A percentile compares a stretch with the other conserved stretches of the same genome.
Evolutionary conservation across 2,329 filamentous ascomycete genomes (phyloP).

Genomic region (Exserohilum turcica): DNA sequence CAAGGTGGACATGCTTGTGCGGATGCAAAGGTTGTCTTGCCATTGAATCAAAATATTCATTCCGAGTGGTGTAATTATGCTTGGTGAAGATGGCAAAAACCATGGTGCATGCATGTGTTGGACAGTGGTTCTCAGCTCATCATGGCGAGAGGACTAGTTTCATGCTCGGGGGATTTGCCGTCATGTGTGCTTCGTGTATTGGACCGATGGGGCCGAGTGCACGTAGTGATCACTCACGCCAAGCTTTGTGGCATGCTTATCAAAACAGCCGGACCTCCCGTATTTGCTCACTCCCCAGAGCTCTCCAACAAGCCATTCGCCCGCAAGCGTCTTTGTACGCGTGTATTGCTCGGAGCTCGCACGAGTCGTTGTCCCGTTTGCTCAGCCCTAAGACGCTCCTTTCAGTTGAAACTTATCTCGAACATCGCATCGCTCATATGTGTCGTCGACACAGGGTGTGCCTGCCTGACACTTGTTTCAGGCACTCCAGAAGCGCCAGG

Average conservation of each 20-base stretch:
- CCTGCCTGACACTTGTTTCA: constrained; percentile 10
- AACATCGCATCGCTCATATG: constrained; percentile 1
- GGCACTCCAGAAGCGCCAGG: constrained; percentile 5
- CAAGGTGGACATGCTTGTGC: constrained; percentile 3
- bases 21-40: constrained; percentile 8
- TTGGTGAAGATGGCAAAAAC: not conserved
- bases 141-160: not conserved
- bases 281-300: not conserved
- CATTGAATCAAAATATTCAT: constrained; percentile 2
- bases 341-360: not conserved
- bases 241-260: not conserved
- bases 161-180: not conserved
- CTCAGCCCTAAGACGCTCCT: not conserved
- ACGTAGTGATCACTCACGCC: not conserved
- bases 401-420: constrained; percentile 5
- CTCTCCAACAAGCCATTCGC: not conserved
- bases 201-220: constrained; percentile 1
- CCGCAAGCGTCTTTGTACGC: not conserved
- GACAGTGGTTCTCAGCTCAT: no score
- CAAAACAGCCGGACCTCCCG: not conserved
- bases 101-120: no score
- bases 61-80: not conserved
- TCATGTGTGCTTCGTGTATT: not conserved
- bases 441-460: constrained; percentile 3
- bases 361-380: not conserved